Base-by-base conservation (phyloP, 176 grass and related monocot species). In the Cocos nucifera region DNA sequence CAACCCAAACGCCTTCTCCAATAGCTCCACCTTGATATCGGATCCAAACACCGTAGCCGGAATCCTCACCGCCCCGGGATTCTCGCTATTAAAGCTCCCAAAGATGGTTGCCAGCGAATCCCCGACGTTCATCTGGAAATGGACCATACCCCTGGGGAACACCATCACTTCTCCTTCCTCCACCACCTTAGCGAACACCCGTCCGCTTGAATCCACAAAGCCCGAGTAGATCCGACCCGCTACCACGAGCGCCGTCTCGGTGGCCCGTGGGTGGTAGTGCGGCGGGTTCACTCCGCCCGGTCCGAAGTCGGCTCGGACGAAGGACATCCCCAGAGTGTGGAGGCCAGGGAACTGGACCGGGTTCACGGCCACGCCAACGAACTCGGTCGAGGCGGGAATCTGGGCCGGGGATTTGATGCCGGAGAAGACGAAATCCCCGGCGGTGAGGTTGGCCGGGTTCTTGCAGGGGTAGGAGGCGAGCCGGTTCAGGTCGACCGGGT, bases 111-210 rank as follows among this genome's bases (percentile, higher is more conserved):
- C 89, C 9, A 69, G 78, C 20, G 65, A 58, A 64, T 81, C 70
- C 62, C 84, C 84, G 19, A 84, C 77, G 81, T 93, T 93, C 62
- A 87, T 69, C 84, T 93, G 89, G 78, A 93, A 93, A 62, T 93
- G 84, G 48, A 93, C 50, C 88, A 93, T 81, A 18, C 58, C 88
- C 0, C 39, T 49, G 3, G 83, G 88, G 78, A 87, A 93, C 57
- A 92, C 88, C 88, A 93, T 93, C 16, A 93, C 88, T 26, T 93
- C 80, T 12, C 88, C 88, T 10, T 70, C 61, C 66, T 73, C 84
- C 51, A 93, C 69, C 54, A 93, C 74, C 74, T 81, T 93, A 58
- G 89, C 74, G 81, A 83, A 86, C 27, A 93, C 1, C 53, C 77
- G 84, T 0, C 88, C 88, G 0, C 10, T 78, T 0, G 88, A 75